Evolutionary conservation across 2,329 filamentous ascomycete genomes (phyloP).

Genomic region (Myriosclerotinia curreyana): DNA sequence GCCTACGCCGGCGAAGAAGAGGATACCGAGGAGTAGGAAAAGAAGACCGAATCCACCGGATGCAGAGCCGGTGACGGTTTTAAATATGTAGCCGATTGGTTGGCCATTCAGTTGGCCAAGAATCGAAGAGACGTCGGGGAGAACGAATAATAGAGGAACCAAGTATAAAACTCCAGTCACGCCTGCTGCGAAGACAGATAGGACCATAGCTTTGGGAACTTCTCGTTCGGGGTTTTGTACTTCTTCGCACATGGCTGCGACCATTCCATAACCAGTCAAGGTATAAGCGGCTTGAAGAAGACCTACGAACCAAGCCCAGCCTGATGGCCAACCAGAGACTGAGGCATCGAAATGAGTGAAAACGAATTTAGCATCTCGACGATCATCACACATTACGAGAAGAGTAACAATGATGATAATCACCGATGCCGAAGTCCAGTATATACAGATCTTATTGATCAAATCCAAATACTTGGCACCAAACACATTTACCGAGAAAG

Average conservation of each 20-base stretch:
- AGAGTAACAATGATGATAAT: slow-evolving; percentile 65
- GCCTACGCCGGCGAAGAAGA: slow-evolving; percentile 73
- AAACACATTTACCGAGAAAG: slow-evolving; percentile 63
- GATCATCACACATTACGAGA: slow-evolving; percentile 53
- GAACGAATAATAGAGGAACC: slow-evolving; percentile 71
- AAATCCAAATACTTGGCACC: slow-evolving; percentile 59
- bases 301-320: slow-evolving; percentile 72
- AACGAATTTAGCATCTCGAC: slow-evolving; percentile 59
- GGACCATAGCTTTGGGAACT: slow-evolving; percentile 68
- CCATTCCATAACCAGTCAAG: slow-evolving; percentile 39
- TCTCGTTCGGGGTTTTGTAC: slow-evolving; percentile 66
- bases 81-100: slow-evolving; percentile 73
- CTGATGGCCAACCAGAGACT: slow-evolving; percentile 61
- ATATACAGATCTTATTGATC: slow-evolving; percentile 71
- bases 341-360: slow-evolving; percentile 67
- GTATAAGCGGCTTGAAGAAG: slow-evolving; percentile 61
- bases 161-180: slow-evolving; percentile 66
- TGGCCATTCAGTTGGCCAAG: slow-evolving; percentile 67
- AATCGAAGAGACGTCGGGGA: slow-evolving; percentile 63
- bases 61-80: slow-evolving; percentile 57
- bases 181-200: slow-evolving; percentile 65
- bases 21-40: slow-evolving; percentile 72
- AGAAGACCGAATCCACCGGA: slow-evolving; percentile 72
- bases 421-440: slow-evolving; percentile 65
- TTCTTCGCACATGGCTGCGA: slow-evolving; percentile 70